Percentiles rank a stretch among this genome's conserved stretches.
Conservation (phyloP, 129 eudicot species). For the Daucus carota region DNA sequence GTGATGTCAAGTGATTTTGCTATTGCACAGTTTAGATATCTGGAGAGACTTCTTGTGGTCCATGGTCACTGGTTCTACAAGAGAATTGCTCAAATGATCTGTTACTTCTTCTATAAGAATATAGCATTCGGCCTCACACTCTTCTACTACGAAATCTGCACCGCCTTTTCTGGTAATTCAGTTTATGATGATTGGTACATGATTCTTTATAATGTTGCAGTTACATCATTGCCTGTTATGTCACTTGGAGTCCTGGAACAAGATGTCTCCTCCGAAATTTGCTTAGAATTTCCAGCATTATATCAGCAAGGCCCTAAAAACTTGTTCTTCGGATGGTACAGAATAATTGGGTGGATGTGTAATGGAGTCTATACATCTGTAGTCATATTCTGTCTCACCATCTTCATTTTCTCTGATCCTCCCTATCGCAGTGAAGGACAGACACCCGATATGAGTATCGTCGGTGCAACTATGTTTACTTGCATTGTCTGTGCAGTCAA, state of each 20-base stretch:
- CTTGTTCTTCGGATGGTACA: constrained; percentile 9
- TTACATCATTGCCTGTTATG: constrained; percentile 65
- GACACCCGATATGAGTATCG: neutral
- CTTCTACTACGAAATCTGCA: constrained; percentile 51
- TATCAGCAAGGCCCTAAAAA: constrained; percentile 14
- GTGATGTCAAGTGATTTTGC: constrained; percentile 15
- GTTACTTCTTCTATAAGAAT: constrained; percentile 64
- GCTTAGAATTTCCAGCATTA: constrained; percentile 25
- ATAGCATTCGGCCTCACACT: constrained; percentile 63
- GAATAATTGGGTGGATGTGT: constrained; percentile 13
- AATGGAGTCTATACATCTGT: constrained; percentile 9
- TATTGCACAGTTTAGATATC: constrained; percentile 7
- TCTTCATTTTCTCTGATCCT: neutral
- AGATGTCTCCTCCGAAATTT: constrained; percentile 57
- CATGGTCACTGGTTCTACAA: constrained; percentile 16
- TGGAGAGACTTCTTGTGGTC: constrained; percentile 12
- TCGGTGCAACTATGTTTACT: constrained; percentile 13
- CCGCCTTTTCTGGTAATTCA: constrained; percentile 52
- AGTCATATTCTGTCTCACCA: neutral
- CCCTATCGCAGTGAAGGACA: neutral
- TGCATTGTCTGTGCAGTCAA: constrained; percentile 9
- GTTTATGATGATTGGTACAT: constrained; percentile 59
- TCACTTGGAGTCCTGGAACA: constrained; percentile 70
- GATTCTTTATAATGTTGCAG: constrained; percentile 52
- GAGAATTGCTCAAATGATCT: constrained; percentile 17